A percentile compares a stretch with the other conserved stretches of the same genome.
These are phyloP conservation scores for Sindora glabra DNA, from an alignment of 306 rosid species.

Conservation along the genomic window DNA sequence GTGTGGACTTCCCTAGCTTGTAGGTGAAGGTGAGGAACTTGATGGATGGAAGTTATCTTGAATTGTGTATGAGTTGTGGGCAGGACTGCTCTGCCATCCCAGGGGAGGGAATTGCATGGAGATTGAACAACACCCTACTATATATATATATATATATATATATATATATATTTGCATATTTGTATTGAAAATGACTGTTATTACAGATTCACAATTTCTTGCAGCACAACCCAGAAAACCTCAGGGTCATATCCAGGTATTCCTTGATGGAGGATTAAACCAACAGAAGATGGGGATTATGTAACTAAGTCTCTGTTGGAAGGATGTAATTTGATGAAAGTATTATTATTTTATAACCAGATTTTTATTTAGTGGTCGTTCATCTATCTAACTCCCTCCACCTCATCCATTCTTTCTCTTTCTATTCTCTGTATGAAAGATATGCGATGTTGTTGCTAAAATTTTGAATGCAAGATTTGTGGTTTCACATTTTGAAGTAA, in stretches of 20 bases:
- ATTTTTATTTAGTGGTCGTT: conserved; percentile 13
- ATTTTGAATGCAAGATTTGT: conserved; percentile 82
- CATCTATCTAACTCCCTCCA: no score
- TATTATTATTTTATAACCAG: background rate
- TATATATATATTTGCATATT: no score
- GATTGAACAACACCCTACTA: no score
- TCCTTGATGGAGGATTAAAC: conserved; percentile 97
- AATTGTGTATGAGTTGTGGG: no score
- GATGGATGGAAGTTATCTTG: no score
- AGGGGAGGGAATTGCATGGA: no score
- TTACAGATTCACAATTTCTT: conserved; percentile 13
- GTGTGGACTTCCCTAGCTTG: no score
- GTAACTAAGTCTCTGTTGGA: conserved; percentile 16
- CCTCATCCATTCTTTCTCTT: background rate
- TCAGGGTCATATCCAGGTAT: conserved; percentile 69
- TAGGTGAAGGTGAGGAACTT: no score
- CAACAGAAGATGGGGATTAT: conserved; percentile 99
- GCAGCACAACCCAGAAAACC: conserved; percentile 63
- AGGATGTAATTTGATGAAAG: conserved; percentile 13
- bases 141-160: no score
- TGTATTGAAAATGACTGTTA: background rate
- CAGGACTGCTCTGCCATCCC: no score
- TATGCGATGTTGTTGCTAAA: conserved; percentile 96
- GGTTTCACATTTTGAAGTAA: conserved; percentile 82
- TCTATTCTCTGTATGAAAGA: conserved; percentile 33